phyloP scores from a whole-genome alignment of 2,329 filamentous ascomycete genomes.

The Pestalotiopsis sp. region DNA sequence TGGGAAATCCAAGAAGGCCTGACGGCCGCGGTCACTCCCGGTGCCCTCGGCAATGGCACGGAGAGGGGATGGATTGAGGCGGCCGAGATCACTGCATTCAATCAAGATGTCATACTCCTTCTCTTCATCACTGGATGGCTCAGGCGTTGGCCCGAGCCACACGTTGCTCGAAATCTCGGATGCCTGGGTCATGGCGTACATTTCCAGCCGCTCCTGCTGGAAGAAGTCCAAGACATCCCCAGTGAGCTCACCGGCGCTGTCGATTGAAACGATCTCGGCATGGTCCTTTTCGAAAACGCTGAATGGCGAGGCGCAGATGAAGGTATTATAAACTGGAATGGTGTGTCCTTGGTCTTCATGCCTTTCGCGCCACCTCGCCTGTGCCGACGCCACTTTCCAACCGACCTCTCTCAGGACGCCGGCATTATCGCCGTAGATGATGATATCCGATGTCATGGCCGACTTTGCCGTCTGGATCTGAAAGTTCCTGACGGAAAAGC shows the following conservation, averaged over 20 bases:
- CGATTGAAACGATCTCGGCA: slow-evolving; percentile 72
- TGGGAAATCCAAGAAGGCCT: slow-evolving; percentile 72
- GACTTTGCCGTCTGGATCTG: slow-evolving; percentile 92
- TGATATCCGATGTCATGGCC: slow-evolving; percentile 85
- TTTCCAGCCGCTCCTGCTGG: slow-evolving; percentile 85
- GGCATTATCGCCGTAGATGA: slow-evolving; percentile 82
- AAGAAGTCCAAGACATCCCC: slow-evolving; percentile 86
- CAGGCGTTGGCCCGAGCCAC: slow-evolving; percentile 86
- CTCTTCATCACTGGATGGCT: slow-evolving; percentile 61
- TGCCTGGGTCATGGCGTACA: slow-evolving; percentile 89
- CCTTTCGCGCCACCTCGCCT: slow-evolving; percentile 72
- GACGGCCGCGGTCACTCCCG: slow-evolving; percentile 38
- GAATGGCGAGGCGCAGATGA: slow-evolving; percentile 70
- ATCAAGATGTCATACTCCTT: slow-evolving; percentile 81
- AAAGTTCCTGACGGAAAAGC: slow-evolving; percentile 96
- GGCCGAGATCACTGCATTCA: slow-evolving; percentile 84
- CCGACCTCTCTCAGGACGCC: slow-evolving; percentile 63
- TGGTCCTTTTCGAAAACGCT: slow-evolving; percentile 71
- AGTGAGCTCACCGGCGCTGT: slow-evolving; percentile 71
- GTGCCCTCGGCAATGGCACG: slow-evolving; percentile 62
- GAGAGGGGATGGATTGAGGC: slow-evolving; percentile 71
- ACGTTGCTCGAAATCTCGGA: slow-evolving; percentile 90
- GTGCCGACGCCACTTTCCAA: slow-evolving; percentile 74
- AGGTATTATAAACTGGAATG: slow-evolving; percentile 79
- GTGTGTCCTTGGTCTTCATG: slow-evolving; percentile 58